Evolutionary conservation across 805 yeast genomes (phyloP), one percentile per base, ranked within the genome.

Genomic region (Lachancea nothofagi): DNA sequence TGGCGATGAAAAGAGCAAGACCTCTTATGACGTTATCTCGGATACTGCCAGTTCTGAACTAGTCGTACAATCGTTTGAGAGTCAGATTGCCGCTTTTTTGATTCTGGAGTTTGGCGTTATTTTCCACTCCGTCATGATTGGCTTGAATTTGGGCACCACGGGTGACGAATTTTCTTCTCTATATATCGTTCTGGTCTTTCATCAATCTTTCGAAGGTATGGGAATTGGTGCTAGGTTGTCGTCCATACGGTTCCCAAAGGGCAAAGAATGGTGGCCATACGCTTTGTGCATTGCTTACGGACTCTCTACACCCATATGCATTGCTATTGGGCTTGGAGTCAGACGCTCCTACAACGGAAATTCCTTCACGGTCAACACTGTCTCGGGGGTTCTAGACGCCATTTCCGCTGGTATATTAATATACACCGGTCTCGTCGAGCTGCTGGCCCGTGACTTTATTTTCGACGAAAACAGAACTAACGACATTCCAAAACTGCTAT

Each of bases 171-270:
- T 80, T 56, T 67, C 63, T 31, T 71, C 83, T 4, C 65, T 83
- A 33, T 82, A 78, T 53, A 66, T 78, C 36, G 90, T 82, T 7
- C 47, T 76, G 29, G 75, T 79, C 4, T 83, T 82, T 70, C 90
- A 83, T 61, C 90, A 83, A 61, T 69, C 78, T 54, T 83, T 83
- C 53, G 90, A 83, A 65, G 90, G 90, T 47, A 69, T 83, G 39
- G 90, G 90, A 50, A 69, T 82, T 46, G 89, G 90, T 23, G 70
- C 89, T 8, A 72, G 93, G 57, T 60, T 80, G 34, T 75, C 83
- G 2, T 69, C 70, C 25, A 74, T 77, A 15, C 65, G 68, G 2
- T 80, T 80, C 75, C 81, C 82, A 7, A 46, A 49, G 17, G 40
- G 36, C 28, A 62, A 59, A 46, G 59, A 54, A 41, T 56, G 65